Conservation (phyloP, 78 protist genomes). For the Mastigamoeba balamuthi region DNA sequence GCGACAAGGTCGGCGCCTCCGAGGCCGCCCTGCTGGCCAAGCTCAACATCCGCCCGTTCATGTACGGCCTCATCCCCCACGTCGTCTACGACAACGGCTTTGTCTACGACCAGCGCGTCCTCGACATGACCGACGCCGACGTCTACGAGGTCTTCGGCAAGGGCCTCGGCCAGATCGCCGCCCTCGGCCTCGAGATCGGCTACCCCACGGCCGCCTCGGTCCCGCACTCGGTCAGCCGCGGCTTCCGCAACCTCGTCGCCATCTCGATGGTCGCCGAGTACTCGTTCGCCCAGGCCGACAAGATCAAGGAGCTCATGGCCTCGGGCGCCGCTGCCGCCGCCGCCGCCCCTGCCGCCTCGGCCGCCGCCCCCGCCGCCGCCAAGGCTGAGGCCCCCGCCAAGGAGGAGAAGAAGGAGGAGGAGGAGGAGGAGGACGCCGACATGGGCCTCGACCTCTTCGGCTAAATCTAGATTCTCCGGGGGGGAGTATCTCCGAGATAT, state of each 20-base stretch:
- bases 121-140: conserved; percentile 81
- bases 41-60: conserved; percentile 96
- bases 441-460: conserved; percentile 55
- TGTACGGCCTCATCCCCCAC: conserved; percentile 76
- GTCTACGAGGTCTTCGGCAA: conserved; percentile 20
- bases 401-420: conserved; percentile 37
- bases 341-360: conserved; percentile 44
- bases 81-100: conserved; percentile 86
- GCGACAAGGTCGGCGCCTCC: conserved; percentile 92
- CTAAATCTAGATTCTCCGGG: no score
- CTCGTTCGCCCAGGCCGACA: conserved; percentile 64
- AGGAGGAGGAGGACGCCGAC: conserved; percentile 52
- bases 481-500: no score
- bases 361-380: conserved; percentile 57
- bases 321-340: conserved; percentile 52
- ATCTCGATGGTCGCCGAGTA: conserved; percentile 82
- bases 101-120: conserved; percentile 73
- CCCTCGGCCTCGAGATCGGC: conserved; percentile 78
- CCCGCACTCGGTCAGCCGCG: conserved; percentile 88
- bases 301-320: conserved; percentile 62
- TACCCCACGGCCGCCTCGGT: conserved; percentile 86
- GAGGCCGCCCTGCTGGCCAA: conserved; percentile 93
- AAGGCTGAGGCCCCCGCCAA: conserved; percentile 18
- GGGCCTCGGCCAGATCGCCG: conserved; percentile 77
- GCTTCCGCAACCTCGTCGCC: conserved; percentile 86